A percentile compares a stretch with the other conserved stretches of the same genome.
Conservation (phyloP, 345 rosid genomes). For the Ailanthus altissimus region DNA sequence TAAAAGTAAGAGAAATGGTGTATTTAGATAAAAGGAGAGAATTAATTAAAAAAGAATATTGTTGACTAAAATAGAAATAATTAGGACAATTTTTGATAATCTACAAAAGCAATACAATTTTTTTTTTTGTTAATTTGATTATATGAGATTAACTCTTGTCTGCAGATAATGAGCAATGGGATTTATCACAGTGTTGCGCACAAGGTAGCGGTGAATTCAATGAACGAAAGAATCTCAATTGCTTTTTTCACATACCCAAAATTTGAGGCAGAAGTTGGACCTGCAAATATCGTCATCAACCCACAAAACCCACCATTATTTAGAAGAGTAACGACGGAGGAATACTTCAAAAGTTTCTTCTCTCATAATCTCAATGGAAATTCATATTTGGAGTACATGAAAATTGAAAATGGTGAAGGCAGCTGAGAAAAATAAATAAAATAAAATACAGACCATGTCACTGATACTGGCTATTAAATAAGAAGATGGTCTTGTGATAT, state of each 20-base stretch:
- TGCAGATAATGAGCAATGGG: conserved; percentile 34
- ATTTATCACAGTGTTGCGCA: conserved; percentile 33
- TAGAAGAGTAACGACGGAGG: conserved; percentile 19
- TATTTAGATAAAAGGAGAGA: too few species aligned
- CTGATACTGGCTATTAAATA: too few species aligned
- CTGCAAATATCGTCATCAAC: conserved; percentile 15
- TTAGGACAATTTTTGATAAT: too few species aligned
- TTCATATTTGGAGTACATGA: conserved; percentile 24
- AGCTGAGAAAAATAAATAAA: not conserved
- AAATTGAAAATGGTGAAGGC: not conserved
- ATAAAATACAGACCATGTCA: rapidly evolving
- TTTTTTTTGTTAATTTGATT: too few species aligned
- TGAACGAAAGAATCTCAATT: not conserved
- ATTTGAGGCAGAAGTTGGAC: conserved; percentile 36
- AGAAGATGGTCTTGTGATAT: too few species aligned
- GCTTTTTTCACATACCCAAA: conserved; percentile 31
- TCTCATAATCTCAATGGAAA: conserved; percentile 17
- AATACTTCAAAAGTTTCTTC: conserved; percentile 23
- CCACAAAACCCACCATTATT: conserved; percentile 29
- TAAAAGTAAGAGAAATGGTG: too few species aligned
- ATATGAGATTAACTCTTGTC: not conserved
- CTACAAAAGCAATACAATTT: too few species aligned
- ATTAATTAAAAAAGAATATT: too few species aligned
- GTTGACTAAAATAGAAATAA: too few species aligned
- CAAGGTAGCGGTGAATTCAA: conserved; percentile 15